phyloP scores from a whole-genome alignment of 768 basidiomycete genomes.

The Mycena galopus region DNA sequence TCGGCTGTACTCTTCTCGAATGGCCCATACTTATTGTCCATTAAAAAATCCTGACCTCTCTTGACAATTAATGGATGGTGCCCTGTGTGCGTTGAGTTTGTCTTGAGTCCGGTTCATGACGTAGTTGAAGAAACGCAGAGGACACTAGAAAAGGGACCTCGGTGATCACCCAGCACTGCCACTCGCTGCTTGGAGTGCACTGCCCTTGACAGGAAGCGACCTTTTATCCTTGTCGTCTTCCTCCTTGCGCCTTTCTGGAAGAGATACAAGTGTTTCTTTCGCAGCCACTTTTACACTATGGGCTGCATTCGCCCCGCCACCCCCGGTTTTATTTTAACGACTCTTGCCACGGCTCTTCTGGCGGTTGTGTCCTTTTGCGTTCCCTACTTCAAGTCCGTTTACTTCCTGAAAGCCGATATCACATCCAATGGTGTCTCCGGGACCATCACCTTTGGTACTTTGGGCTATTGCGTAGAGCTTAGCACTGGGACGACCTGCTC shows the following conservation, averaged over 20 bases:
- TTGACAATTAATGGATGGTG: no score
- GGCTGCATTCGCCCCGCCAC: constrained; percentile 85
- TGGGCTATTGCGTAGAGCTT: constrained; percentile 87
- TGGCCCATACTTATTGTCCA: no score
- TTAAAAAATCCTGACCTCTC: no score
- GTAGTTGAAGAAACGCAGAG: no score
- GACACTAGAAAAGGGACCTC: no score
- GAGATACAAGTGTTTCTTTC: background rate
- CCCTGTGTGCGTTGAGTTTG: no score
- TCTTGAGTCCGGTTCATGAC: no score
- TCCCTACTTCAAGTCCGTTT: constrained; percentile 89
- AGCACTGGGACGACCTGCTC: constrained; percentile 76
- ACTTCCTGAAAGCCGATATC: constrained; percentile 86
- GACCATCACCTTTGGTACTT: constrained; percentile 84
- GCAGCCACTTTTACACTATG: constrained; percentile 52
- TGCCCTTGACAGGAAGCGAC: background rate
- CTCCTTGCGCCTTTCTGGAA: background rate
- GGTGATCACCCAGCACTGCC: background rate
- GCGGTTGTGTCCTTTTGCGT: constrained; percentile 92
- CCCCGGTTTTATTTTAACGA: constrained; percentile 88
- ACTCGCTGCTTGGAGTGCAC: background rate
- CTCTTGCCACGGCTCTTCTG: constrained; percentile 82
- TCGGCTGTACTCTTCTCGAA: no score
- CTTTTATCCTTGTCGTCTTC: background rate
- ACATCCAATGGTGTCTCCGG: constrained; percentile 62